Evolutionary conservation across 768 basidiomycete genomes (phyloP), one percentile per base, ranked within the genome.

Genomic region (Rhodotorula toruloides): DNA sequence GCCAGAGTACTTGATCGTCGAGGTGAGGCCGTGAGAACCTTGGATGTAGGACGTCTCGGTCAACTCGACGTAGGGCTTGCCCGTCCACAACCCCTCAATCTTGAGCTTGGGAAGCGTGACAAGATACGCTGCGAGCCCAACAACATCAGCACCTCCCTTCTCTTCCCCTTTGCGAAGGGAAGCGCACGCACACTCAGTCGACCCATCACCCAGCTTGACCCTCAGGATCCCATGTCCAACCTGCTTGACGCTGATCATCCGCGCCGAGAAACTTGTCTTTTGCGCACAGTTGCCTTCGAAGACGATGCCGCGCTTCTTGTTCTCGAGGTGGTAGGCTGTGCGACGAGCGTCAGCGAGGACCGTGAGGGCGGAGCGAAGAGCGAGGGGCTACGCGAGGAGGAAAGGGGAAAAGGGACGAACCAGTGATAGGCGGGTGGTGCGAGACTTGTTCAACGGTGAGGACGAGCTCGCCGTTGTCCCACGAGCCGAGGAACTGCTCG

Each of bases 201-300:
- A 80, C 5, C 85, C 86, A 11, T 79, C 78, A 4, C 85, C 81
- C 21, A 85, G 78, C 40, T 82, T 79, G 55, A 93, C 83, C 8
- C 85, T 88, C 37, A 99, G 81, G 34, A 88, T 79, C 1, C 92
- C 94, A 74, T 98, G 94, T 1, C 94, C 94, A 71, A 94, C 88
- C 78, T 99, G 94, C 78, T 89, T 91, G 58, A 99, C 94, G 65
- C 39, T 76, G 73, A 83, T 82, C 49, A 78, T 76, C 13, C 81
- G 78, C 19, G 87, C 84, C 62, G 86, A 88, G 81, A 98, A 97
- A 61, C 84, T 86, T 25, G 94, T 98, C 84, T 96, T 73, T 80
- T 97, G 93, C 13, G 91, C 94, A 74, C 85, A 91, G 77, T 93
- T 90, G 21, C 94, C 94, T 37, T 84, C 83, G 57, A 93, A 83